Base-by-base conservation (phyloP, 768 basidiomycete genomes). In the Pleurotus ostreatus region DNA sequence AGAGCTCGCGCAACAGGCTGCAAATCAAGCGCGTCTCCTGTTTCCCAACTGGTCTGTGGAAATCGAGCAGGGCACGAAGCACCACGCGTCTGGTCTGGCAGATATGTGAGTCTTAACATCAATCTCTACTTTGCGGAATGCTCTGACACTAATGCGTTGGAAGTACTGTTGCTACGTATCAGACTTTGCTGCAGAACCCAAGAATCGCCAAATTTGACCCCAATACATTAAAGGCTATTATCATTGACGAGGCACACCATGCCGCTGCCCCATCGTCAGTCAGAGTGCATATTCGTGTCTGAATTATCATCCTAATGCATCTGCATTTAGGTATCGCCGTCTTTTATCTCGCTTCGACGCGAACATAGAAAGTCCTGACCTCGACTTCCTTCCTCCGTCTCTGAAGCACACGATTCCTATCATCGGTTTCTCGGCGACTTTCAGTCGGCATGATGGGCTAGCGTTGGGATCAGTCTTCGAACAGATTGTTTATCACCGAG, bases 241-340 rank as follows among this genome's bases (percentile, higher is more conserved):
- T 96, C 45, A 77, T 97, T 2, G 94, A 97, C 64, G 94, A 97
- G 71, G 95, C 95, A 0, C 96, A 98, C 67, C 96, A 98, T 69
- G 90, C 95, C 25, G 94, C 92, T 39, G 91, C 95, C 7, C 86
- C 88, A 26, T 94, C 94, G 85, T 95, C 72, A 55, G 84, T 74
- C 52, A 39, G 23, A 9, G 26, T 37, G n/a, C 15, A 4, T 46
- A 49, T 56, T 4, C 46, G n/a, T 40, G 39, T 5, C 15, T 41
- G 44, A 52, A 47, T 2, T 38, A 57, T 16, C 37, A 34, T n/a
- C 5, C 23, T n/a, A 12, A 13, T n/a, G 46, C 37, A 5, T 30
- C 9, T 25, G 15, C 11, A 20, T 25, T 23, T 59, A 73, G 93
- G 25, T 96, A 96, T 69, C 85, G 91, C 26, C 83, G 81, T 23